Base-by-base conservation (phyloP, 2,329 filamentous ascomycete species). In the Orbilia oligospora region DNA sequence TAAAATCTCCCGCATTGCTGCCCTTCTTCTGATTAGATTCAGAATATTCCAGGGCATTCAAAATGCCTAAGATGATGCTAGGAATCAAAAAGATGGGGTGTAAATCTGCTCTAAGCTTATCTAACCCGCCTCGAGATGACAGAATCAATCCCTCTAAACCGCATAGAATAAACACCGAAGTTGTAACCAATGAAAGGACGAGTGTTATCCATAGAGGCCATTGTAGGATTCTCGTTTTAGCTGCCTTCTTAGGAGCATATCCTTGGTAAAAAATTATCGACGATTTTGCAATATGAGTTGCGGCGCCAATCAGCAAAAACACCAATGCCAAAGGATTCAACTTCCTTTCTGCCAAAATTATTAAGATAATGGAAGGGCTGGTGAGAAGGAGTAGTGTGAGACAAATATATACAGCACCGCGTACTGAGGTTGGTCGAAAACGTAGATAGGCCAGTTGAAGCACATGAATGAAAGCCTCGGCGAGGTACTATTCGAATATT, bases 301-400 rank as follows among this genome's bases (percentile, higher is more conserved):
- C 12, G n/a, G 63, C 63, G 9, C 67, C 68, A n/a, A 58, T 10
- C n/a, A 58, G 22, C 16, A 78, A 38, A n/a, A 33, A 33, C 3
- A 36, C 0, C 14, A 68, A n/a, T 9, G 22, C 68, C 14, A 48
- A 51, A 5, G 64, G 63, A 20, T 65, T 56, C 9, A 72, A 30
- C 33, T 72, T 78, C 9, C 75, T 53, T n/a, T 72, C 75, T 1
- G 61, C 70, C 1, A 78, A 3, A 27, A 72, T n/a, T 1, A 72
- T 63, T 1, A 65, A 22, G 6, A 46, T 48, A 22, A 66, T 5
- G 12, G 53, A 71, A 5, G 67, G 66, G 3, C 16, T 22, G 6
- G 48, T 18, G 24, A 68, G 27, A 16, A 56, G 22, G 38, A 75
- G 8, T 14, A 51, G 38, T 5, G 16, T 33, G n/a, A 44, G 6